Percentiles rank a stretch among this genome's conserved stretches.
Conservation (phyloP, 768 basidiomycete genomes). For the Mycena latifolia region DNA sequence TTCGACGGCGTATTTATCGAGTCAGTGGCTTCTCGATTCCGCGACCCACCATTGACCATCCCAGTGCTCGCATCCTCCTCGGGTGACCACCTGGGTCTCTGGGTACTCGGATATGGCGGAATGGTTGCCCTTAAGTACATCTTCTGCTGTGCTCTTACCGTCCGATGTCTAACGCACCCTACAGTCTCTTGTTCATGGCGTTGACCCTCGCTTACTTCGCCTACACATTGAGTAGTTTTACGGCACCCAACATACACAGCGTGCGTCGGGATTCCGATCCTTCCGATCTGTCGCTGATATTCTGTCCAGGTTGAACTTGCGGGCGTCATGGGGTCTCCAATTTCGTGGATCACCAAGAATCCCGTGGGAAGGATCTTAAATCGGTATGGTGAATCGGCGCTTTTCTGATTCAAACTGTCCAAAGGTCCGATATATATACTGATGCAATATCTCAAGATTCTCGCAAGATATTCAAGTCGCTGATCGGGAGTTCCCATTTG, state of each 20-base stretch:
- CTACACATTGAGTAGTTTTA: conserved; percentile 11
- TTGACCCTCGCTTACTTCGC: conserved; percentile 1
- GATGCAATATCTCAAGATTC: conserved; percentile 14
- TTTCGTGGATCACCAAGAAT: conserved; percentile 32
- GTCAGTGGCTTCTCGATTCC: background rate
- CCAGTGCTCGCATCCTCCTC: conserved; percentile 23
- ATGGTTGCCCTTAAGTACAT: conserved; percentile 17
- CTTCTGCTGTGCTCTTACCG: background rate
- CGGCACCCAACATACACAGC: conserved; percentile 25
- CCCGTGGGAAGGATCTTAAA: conserved; percentile 28
- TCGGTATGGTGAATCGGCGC: conserved; percentile 14
- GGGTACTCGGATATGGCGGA: conserved; percentile 27
- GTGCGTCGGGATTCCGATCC: background rate
- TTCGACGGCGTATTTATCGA: conserved; percentile 17
- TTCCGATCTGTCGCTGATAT: background rate
- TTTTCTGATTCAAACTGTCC: background rate
- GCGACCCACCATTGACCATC: background rate
- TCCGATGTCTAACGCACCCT: background rate
- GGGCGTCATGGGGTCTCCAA: conserved; percentile 23
- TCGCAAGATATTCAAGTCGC: conserved; percentile 31
- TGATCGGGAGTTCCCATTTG: conserved; percentile 27
- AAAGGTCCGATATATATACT: conserved; percentile 1
- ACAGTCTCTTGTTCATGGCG: conserved; percentile 17
- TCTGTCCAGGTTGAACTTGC: conserved; percentile 6
- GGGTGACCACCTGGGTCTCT: conserved; percentile 22